Evolutionary conservation across 2,329 filamentous ascomycete genomes (phyloP), one percentile per base, ranked within the genome.

Genomic region (Colletotrichum musicola): DNA sequence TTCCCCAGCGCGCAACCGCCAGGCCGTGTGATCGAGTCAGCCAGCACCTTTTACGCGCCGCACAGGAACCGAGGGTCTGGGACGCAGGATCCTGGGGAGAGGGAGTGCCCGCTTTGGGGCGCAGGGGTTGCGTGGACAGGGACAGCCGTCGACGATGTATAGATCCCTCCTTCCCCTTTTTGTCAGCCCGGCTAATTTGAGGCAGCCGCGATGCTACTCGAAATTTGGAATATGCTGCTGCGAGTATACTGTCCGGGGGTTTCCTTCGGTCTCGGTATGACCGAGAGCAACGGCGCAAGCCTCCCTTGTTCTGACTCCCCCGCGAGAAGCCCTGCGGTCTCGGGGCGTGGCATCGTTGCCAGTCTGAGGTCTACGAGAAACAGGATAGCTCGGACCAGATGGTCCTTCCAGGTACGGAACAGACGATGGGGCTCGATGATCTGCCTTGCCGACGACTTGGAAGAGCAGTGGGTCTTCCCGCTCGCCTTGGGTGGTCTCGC

Each of bases 31-130:
- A 47, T 27, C 53, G 53, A 56, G 53, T 56, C 53, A 56, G 35
- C 14, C 14, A 18, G 53, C 53, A 30, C 25, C 22, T 18, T 20
- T 18, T 20, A 20, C 16, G n/a, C 16, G 12, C 16, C 44, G 18
- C 44, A 14, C 40, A 30, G 12, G 6, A 61, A 42, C 64, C 42
- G 58, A 46, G 50, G 10, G 30, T 12, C 18, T 54, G 58, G 18
- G 49, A 56, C 30, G 40, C 40, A 20, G 57, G 30, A 62, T 40
- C 44, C 20, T 25, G 22, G 46, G 40, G 16, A 42, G 40, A 47
- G 44, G 44, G 44, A n/a, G 14, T 10, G 14, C n/a, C 14, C n/a
- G 44, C n/a, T n/a, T 18, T 47, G 16, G 16, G 27, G 10, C 30
- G 30, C 30, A 47, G 14, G 44, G 44, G n/a, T n/a, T 47, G n/a